Percentiles rank a stretch among this genome's conserved stretches.
Conservation (phyloP, 441 rosid genomes). For the Mallotus repandus region DNA sequence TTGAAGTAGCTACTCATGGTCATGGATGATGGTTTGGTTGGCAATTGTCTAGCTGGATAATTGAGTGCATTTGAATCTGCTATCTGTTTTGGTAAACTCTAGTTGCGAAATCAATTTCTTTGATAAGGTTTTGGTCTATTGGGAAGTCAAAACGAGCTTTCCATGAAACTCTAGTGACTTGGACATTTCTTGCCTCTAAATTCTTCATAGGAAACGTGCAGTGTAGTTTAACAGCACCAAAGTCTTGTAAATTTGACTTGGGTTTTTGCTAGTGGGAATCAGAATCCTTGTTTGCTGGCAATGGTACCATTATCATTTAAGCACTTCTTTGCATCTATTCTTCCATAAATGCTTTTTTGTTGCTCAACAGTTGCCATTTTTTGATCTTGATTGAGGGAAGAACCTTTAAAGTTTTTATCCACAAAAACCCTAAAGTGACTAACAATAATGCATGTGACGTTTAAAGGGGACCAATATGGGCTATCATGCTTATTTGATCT, state of each 20-base stretch:
- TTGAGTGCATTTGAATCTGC: neutral
- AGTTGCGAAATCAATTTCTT: constrained; percentile 15
- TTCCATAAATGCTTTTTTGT: neutral
- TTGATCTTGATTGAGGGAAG: neutral
- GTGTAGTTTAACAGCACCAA: neutral
- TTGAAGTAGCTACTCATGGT: too few relatives aligned
- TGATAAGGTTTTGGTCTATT: neutral
- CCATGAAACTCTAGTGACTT: neutral
- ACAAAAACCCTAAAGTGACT: neutral
- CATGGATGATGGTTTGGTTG: neutral
- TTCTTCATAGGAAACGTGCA: neutral
- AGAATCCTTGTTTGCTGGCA: neutral
- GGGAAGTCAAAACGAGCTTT: neutral
- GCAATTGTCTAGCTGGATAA: neutral
- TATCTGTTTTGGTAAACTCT: neutral
- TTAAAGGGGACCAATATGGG: constrained; percentile 21
- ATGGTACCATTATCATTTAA: neutral
- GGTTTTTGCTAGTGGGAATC: neutral
- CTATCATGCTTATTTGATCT: constrained; percentile 16
- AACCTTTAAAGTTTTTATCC: neutral
- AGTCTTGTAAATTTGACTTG: neutral
- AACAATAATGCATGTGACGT: constrained; percentile 29
- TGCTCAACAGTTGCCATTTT: neutral
- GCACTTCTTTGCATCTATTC: neutral
- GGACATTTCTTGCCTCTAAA: neutral